Conservation (phyloP, 2,329 filamentous ascomycete species). For the Alternaria metachromatica region DNA sequence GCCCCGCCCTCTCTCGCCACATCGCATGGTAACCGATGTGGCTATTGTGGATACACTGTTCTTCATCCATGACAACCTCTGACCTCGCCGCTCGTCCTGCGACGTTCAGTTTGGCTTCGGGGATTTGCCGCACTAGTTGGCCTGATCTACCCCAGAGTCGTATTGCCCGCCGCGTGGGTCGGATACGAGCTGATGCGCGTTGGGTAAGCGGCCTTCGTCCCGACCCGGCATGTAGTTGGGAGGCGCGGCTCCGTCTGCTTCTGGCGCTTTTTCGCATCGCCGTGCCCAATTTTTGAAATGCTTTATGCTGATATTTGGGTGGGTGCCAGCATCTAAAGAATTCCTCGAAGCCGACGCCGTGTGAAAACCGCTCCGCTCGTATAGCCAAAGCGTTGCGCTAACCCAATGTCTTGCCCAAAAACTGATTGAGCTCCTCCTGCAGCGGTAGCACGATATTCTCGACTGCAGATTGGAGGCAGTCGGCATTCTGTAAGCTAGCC, state of each 20-base stretch:
- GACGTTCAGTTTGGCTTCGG: conserved; percentile 11
- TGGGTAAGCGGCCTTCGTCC: conserved; percentile 26
- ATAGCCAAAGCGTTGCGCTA: conserved; percentile 3
- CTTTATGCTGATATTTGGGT: not conserved
- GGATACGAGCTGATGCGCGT: conserved; percentile 37
- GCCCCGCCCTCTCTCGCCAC: conserved; percentile 9
- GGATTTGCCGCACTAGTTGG: conserved; percentile 23
- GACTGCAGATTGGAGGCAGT: conserved; percentile 46
- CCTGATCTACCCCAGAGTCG: conserved; percentile 31
- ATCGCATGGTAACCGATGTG: conserved; percentile 3
- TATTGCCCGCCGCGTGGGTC: conserved; percentile 33
- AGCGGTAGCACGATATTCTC: conserved; percentile 47
- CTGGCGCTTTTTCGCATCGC: not conserved
- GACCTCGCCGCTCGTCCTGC: not conserved
- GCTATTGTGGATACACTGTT: not conserved
- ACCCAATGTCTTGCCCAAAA: conserved; percentile 37
- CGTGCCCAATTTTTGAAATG: not conserved
- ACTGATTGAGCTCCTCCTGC: conserved; percentile 47
- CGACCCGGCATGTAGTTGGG: conserved; percentile 9
- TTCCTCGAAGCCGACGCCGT: not conserved
- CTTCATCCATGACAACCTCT: not conserved
- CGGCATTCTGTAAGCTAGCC: conserved; percentile 41
- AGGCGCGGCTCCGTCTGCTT: conserved; percentile 6
- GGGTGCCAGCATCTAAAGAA: too few species aligned
- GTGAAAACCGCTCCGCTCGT: not conserved